These are phyloP conservation scores for Aspergillus unguis DNA, from an alignment of 2,329 filamentous ascomycete genomes.

Conservation along the genomic window DNA sequence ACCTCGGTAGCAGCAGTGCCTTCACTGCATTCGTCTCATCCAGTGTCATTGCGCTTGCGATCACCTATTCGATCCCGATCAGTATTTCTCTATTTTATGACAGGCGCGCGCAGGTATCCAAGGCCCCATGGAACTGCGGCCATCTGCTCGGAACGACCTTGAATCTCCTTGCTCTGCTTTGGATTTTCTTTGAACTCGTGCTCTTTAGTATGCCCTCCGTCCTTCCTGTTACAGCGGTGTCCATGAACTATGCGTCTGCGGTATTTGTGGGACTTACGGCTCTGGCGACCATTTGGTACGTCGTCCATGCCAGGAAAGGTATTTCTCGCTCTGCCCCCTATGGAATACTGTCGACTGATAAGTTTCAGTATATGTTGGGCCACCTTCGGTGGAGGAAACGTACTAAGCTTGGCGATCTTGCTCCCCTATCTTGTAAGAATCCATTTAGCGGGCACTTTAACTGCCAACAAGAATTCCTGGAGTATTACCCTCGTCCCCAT, in stretches of 20 bases:
- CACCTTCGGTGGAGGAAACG: neutral
- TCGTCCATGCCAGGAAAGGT: constrained; percentile 52
- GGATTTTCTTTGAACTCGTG: constrained; percentile 53
- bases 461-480: too few species aligned
- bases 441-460: too few species aligned
- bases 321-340: constrained; percentile 19
- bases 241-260: constrained; percentile 58
- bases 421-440: too few species aligned
- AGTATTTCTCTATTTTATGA: constrained; percentile 48
- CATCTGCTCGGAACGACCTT: constrained; percentile 41
- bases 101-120: constrained; percentile 45
- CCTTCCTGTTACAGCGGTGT: constrained; percentile 51
- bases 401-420: neutral
- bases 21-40: constrained; percentile 53
- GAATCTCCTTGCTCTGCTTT: constrained; percentile 48
- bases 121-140: constrained; percentile 50
- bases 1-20: constrained; percentile 47
- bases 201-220: constrained; percentile 55
- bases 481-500: too few species aligned
- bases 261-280: constrained; percentile 54
- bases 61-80: constrained; percentile 57
- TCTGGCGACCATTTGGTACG: constrained; percentile 52
- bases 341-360: neutral
- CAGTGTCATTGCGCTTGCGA: constrained; percentile 55
- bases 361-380: neutral